Conservation (phyloP, 1,284 basidiomycete species). For the Chiua sp. region DNA sequence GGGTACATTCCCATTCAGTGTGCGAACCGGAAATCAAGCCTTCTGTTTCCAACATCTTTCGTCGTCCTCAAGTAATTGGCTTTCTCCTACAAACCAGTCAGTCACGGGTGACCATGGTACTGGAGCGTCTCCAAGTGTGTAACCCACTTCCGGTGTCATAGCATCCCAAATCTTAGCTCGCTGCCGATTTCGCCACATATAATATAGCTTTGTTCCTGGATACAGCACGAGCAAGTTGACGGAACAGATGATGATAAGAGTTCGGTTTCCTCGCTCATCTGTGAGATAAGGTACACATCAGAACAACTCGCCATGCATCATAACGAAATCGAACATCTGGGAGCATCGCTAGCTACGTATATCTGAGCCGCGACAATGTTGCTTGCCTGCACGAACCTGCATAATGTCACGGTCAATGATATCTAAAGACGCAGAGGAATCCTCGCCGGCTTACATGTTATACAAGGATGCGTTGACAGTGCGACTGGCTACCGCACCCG, state of each 20-base stretch:
- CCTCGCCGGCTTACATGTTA: slow-evolving; percentile 46
- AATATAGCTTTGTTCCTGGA: slow-evolving; percentile 55
- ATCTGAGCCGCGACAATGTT: slow-evolving; percentile 51
- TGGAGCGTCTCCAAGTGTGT: neutral
- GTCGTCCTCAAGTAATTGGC: slow-evolving; percentile 47
- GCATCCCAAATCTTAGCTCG: slow-evolving; percentile 54
- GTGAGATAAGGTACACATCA: neutral
- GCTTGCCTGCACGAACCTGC: slow-evolving; percentile 52
- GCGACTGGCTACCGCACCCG: slow-evolving; percentile 57
- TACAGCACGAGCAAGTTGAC: slow-evolving; percentile 55
- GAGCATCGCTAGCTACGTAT: slow-evolving; percentile 53
- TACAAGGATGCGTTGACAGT: slow-evolving; percentile 62
- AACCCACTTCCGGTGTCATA: slow-evolving; percentile 51
- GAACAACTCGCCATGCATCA: neutral
- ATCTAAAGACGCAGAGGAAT: neutral
- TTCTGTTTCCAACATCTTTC: slow-evolving; percentile 40
- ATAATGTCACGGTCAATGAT: neutral
- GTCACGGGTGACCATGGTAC: no score
- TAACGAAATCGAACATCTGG: slow-evolving; percentile 42
- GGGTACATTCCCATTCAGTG: slow-evolving; percentile 25
- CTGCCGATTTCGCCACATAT: slow-evolving; percentile 54
- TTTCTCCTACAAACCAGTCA: slow-evolving; percentile 37
- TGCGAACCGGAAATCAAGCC: slow-evolving; percentile 44
- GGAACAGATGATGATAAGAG: slow-evolving; percentile 50
- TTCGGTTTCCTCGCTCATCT: slow-evolving; percentile 58